Conservation (phyloP, 1,139 yeast species). For the Pneumocystis jirovecii region DNA sequence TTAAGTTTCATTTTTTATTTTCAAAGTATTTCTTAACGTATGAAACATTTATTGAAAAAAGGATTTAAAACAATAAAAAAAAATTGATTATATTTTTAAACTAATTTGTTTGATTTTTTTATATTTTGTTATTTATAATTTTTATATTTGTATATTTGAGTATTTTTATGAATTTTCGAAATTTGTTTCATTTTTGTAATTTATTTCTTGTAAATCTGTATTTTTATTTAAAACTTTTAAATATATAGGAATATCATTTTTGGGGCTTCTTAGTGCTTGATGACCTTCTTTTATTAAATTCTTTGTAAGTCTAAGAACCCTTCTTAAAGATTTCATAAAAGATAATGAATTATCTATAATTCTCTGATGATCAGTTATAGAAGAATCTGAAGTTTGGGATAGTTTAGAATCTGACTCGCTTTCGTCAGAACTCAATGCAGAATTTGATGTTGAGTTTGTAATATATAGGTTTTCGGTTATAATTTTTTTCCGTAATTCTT, state of each 20-base stretch:
- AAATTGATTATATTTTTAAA: not conserved
- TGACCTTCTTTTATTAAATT: not conserved
- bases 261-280: not conserved
- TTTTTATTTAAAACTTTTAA: not conserved
- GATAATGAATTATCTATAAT: not conserved
- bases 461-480: not conserved
- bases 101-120: not conserved
- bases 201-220: not conserved
- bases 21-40: not conserved
- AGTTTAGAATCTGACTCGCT: not conserved
- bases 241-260: not conserved
- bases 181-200: not conserved
- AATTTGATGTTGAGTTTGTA: not conserved
- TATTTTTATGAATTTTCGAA: not conserved
- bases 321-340: not conserved
- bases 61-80: not conserved
- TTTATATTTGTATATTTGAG: not conserved
- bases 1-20: not conserved
- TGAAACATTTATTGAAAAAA: not conserved
- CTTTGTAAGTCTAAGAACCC: not conserved
- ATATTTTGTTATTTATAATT: not conserved
- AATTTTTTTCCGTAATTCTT: conserved; percentile 9
- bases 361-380: not conserved
- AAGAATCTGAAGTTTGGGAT: not conserved
- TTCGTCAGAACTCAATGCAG: not conserved